A percentile compares a stretch with the other conserved stretches of the same genome.
Evolutionary conservation across 140 eudicot genomes (phyloP).

Genomic region (Erigeron philadelphicus): DNA sequence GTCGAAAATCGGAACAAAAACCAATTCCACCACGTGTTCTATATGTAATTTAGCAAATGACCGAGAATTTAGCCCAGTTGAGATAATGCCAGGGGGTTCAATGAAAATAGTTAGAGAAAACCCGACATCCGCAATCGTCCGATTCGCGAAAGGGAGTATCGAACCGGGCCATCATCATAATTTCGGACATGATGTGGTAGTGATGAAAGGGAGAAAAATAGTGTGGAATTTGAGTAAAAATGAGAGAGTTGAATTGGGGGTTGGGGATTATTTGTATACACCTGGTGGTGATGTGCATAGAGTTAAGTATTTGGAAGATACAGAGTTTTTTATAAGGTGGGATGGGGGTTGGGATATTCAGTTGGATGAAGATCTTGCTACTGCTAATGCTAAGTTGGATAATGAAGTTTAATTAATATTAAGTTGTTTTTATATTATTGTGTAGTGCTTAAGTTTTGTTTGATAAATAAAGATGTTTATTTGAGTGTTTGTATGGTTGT

Average conservation of each 20-base stretch:
- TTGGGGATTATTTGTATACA: conserved; percentile 68
- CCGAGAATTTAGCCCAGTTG: conserved; percentile 53
- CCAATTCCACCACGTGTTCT: conserved; percentile 22
- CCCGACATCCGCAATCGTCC: conserved; percentile 72
- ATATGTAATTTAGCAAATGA: conserved; percentile 42
- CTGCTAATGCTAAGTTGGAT: conserved; percentile 53
- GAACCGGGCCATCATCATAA: conserved; percentile 93
- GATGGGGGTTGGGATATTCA: conserved; percentile 82
- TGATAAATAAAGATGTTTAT: too few relatives aligned
- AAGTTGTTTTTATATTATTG: background rate
- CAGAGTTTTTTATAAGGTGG: conserved; percentile 84
- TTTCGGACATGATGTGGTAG: conserved; percentile 75
- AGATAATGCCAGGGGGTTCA: conserved; percentile 63
- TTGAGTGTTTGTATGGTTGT: too few relatives aligned
- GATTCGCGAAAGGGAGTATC: conserved; percentile 61
- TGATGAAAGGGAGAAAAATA: conserved; percentile 62
- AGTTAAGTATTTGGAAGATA: conserved; percentile 75
- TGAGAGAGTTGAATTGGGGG: conserved; percentile 47
- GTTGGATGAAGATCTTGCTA: conserved; percentile 74
- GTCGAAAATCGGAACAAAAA: conserved; percentile 42
- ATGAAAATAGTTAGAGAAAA: conserved; percentile 69
- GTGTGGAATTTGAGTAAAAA: conserved; percentile 75
- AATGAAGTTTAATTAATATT: conserved; percentile 21
- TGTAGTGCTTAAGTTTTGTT: too few relatives aligned
- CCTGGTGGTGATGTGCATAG: conserved; percentile 78